These are phyloP conservation scores for Pseudogymnoascus sp. DNA, from an alignment of 2,329 filamentous ascomycete species.

Conservation along the genomic window DNA sequence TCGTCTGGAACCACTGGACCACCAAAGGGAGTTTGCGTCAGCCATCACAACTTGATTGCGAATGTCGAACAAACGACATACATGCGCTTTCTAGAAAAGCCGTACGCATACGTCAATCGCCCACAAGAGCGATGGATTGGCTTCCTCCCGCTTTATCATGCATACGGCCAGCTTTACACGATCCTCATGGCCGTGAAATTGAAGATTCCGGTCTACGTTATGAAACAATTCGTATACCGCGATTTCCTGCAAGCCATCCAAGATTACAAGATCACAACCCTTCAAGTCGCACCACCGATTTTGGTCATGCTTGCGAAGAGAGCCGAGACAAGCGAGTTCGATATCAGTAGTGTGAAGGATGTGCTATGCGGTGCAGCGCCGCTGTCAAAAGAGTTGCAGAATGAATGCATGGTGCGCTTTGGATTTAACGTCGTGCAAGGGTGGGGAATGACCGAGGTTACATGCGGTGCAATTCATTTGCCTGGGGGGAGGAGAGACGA, in stretches of 20 bases:
- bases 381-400: constrained; percentile 33
- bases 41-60: constrained; percentile 40
- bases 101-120: constrained; percentile 29
- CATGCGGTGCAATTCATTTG: constrained; percentile 35
- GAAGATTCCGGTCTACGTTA: constrained; percentile 43
- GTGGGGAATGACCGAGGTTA: constrained; percentile 54
- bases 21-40: constrained; percentile 40
- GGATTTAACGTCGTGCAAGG: constrained; percentile 39
- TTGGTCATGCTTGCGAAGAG: constrained; percentile 49
- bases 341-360: constrained; percentile 40
- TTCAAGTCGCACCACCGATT: constrained; percentile 50
- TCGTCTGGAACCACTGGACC: constrained; percentile 43
- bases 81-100: constrained; percentile 34
- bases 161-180: constrained; percentile 46
- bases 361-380: constrained; percentile 48
- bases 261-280: constrained; percentile 42
- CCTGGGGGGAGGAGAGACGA: constrained; percentile 31
- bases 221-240: constrained; percentile 46
- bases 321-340: constrained; percentile 40
- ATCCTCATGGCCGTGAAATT: constrained; percentile 38
- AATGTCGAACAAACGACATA: constrained; percentile 42
- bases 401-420: constrained; percentile 37
- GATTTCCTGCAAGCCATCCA: constrained; percentile 44
- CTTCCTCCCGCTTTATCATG: constrained; percentile 60
- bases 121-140: constrained; percentile 42